Conservation (phyloP, 306 rosid species). For the Prunus kanzakura region DNA sequence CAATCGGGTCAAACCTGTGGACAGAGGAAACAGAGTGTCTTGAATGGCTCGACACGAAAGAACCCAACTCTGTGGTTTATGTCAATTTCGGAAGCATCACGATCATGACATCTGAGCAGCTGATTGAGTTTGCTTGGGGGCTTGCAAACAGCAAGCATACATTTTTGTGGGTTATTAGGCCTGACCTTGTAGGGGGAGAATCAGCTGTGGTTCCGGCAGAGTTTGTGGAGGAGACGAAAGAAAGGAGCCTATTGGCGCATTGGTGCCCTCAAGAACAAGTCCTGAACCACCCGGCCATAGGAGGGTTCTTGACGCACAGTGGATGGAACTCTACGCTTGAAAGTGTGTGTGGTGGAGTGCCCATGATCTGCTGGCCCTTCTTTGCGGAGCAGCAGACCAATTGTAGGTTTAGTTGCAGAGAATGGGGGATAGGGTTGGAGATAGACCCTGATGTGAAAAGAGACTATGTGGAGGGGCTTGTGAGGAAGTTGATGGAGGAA, state of each 20-base stretch:
- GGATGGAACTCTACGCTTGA: constrained; percentile 81
- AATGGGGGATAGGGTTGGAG: constrained; percentile 74
- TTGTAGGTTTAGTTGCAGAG: constrained; percentile 42
- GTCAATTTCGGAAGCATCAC: constrained; percentile 69
- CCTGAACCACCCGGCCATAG: constrained; percentile 41
- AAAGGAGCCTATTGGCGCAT: constrained; percentile 32
- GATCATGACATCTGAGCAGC: constrained; percentile 43
- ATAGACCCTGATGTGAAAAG: constrained; percentile 47
- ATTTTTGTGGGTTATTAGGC: constrained; percentile 53
- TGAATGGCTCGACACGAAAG: constrained; percentile 47
- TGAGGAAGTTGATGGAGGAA: constrained; percentile 60
- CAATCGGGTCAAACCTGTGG: constrained; percentile 55
- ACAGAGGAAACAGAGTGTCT: constrained; percentile 52
- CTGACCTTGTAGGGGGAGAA: constrained; percentile 40
- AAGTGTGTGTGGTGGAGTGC: constrained; percentile 52
- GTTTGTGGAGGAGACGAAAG: constrained; percentile 26
- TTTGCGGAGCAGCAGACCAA: constrained; percentile 70
- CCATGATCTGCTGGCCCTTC: constrained; percentile 64
- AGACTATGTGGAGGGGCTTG: constrained; percentile 41
- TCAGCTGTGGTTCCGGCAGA: constrained; percentile 28
- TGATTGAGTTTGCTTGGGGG: constrained; percentile 66
- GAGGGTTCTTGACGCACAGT: constrained; percentile 54
- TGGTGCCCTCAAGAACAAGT: constrained; percentile 69
- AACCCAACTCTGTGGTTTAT: constrained; percentile 42
- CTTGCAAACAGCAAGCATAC: constrained; percentile 40